Evolutionary conservation across 257 asterid species (phyloP).

Genomic region (Striga asiatica): DNA sequence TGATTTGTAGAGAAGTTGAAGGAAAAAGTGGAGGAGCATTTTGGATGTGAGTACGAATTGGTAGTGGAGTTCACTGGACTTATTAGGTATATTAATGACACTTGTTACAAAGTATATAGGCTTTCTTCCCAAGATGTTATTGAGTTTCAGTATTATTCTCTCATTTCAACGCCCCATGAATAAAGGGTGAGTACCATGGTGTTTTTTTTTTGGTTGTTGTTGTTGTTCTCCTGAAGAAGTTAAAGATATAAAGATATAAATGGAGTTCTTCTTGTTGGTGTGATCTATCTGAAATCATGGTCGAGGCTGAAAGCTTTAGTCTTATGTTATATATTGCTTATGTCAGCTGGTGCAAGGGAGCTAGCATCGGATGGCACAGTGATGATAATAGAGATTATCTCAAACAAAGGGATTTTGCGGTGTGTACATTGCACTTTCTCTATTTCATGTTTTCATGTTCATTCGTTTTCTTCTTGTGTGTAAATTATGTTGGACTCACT

Average conservation of each 20-base stretch:
- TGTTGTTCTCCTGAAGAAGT: no score
- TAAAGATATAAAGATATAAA: background rate
- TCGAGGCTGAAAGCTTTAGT: background rate
- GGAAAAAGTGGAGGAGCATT: constrained; percentile 75
- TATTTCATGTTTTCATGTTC: constrained; percentile 3
- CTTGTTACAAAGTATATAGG: background rate
- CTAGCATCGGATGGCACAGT: constrained; percentile 96
- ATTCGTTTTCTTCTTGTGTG: background rate
- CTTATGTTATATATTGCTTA: background rate
- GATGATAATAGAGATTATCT: constrained; percentile 88
- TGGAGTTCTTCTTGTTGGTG: background rate
- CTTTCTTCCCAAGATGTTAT: background rate
- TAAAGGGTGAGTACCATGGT: background rate
- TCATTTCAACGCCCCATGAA: background rate
- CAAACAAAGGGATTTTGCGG: constrained; percentile 82
- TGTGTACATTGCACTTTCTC: constrained; percentile 18
- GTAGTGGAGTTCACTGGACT: constrained; percentile 89
- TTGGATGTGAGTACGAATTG: constrained; percentile 71
- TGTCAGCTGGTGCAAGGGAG: constrained; percentile 80
- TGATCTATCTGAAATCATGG: background rate
- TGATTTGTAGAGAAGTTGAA: constrained; percentile 50
- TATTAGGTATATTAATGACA: constrained; percentile 39
- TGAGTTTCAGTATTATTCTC: background rate
- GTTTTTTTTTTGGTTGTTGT: background rate
- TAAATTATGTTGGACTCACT: background rate